These are phyloP conservation scores for Podospora tetraspora DNA, from an alignment of 495 filamentous ascomycete genomes.

Conservation along the genomic window DNA sequence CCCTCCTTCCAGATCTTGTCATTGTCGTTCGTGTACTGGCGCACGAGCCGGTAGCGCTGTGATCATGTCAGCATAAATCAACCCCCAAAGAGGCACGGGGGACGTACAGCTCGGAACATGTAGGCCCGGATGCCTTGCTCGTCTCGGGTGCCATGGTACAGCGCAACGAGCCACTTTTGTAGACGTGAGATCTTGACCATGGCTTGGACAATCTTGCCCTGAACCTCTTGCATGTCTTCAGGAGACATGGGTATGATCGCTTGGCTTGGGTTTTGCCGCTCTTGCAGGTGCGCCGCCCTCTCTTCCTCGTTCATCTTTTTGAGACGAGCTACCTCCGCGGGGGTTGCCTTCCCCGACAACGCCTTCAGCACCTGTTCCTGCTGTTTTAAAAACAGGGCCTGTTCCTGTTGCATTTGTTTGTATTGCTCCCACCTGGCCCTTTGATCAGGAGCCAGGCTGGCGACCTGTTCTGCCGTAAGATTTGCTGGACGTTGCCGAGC, in stretches of 20 bases:
- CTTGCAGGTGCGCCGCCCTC: neutral
- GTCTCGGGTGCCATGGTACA: neutral
- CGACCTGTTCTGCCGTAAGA: neutral
- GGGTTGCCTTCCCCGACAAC: neutral
- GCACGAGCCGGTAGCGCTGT: neutral
- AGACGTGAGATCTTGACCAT: neutral
- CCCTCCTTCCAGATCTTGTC: slow-evolving; percentile 34
- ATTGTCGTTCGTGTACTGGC: slow-evolving; percentile 15
- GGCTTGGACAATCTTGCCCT: neutral
- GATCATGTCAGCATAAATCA: neutral
- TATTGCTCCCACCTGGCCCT: slow-evolving; percentile 43
- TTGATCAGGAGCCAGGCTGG: slow-evolving; percentile 44
- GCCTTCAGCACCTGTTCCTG: neutral
- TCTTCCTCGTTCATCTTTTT: neutral
- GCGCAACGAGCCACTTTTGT: neutral
- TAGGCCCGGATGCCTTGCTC: neutral
- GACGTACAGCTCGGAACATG: neutral
- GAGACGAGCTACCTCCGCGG: neutral
- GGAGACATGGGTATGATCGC: neutral
- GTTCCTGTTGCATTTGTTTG: slow-evolving; percentile 29
- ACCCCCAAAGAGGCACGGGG: neutral
- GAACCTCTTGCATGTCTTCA: neutral
- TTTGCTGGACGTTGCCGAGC: neutral
- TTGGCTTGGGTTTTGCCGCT: neutral
- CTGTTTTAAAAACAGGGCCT: neutral